A percentile compares a stretch with the other conserved stretches of the same genome.
Conservation (phyloP, 306 rosid species). For the Begonia loranthoides region DNA sequence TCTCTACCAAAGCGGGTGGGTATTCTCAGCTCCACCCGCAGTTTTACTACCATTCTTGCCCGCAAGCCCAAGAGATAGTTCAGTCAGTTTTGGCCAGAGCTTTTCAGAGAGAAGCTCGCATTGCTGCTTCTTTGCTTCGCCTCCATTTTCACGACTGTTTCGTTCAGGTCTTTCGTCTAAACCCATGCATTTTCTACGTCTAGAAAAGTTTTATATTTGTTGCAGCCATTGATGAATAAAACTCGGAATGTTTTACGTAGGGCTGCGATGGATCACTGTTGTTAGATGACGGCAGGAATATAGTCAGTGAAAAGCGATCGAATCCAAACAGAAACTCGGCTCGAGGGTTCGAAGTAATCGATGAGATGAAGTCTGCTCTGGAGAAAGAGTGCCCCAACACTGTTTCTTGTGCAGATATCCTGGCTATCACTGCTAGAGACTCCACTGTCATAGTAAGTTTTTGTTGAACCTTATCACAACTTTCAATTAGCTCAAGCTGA, state of each 20-base stretch:
- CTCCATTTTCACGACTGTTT: constrained; percentile 91
- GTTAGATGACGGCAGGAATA: constrained; percentile 45
- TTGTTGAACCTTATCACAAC: neutral
- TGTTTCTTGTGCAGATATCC: constrained; percentile 85
- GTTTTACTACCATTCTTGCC: constrained; percentile 63
- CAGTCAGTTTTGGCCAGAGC: constrained; percentile 52
- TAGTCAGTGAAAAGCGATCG: constrained; percentile 56
- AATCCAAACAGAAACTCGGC: constrained; percentile 72
- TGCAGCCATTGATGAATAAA: too few species aligned
- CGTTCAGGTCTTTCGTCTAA: constrained; percentile 40
- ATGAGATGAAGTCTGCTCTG: constrained; percentile 58
- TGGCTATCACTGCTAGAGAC: constrained; percentile 78
- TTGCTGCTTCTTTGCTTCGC: constrained; percentile 77
- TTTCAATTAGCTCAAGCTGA: neutral
- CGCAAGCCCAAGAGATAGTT: constrained; percentile 54
- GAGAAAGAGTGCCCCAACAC: constrained; percentile 62
- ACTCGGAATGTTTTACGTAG: constrained; percentile 14
- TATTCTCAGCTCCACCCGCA: constrained; percentile 33
- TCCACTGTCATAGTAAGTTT: constrained; percentile 60
- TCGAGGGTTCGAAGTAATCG: constrained; percentile 68
- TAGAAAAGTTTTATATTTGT: neutral
- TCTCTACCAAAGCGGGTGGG: constrained; percentile 12
- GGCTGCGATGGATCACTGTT: constrained; percentile 85
- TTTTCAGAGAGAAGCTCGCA: constrained; percentile 52
- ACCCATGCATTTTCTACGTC: neutral